phyloP scores from a whole-genome alignment of 495 filamentous ascomycete genomes.

The Penicillium atrosanguineum region DNA sequence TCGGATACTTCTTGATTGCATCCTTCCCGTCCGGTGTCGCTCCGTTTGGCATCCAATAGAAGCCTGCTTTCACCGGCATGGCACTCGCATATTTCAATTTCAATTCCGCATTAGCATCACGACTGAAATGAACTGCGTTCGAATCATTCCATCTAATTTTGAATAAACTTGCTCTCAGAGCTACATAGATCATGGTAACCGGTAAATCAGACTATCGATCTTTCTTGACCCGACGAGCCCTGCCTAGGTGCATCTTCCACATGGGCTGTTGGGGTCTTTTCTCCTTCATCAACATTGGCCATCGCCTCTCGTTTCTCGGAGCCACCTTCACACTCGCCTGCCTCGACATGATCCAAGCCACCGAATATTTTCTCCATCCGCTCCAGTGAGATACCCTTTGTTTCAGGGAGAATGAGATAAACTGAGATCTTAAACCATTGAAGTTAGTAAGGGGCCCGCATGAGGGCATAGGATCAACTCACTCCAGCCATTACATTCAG shows the following conservation, averaged over 20 bases:
- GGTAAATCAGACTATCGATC: too few species aligned
- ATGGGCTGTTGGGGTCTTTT: conserved; percentile 2
- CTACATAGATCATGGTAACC: background rate
- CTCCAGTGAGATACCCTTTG: conserved; percentile 27
- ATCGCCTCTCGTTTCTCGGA: conserved; percentile 16
- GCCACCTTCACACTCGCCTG: conserved; percentile 24
- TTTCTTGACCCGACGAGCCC: too few species aligned
- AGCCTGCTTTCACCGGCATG: conserved; percentile 4
- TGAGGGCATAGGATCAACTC: too few species aligned
- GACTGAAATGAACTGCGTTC: conserved; percentile 5
- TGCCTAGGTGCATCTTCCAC: too few species aligned
- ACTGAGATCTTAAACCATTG: conserved; percentile 31
- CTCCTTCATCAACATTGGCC: conserved; percentile 15
- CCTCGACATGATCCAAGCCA: conserved; percentile 33
- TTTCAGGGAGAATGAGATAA: conserved; percentile 31
- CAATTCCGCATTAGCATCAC: conserved; percentile 13
- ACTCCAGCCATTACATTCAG: conserved; percentile 35
- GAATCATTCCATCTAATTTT: background rate
- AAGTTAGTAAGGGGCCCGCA: too few species aligned
- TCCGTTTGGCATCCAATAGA: background rate
- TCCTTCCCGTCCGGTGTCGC: background rate
- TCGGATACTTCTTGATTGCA: background rate
- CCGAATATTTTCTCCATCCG: conserved; percentile 40
- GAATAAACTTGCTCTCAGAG: background rate
- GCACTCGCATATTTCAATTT: conserved; percentile 15